phyloP scores from a whole-genome alignment of 306 rosid species.

The Leucaena leucocephala region DNA sequence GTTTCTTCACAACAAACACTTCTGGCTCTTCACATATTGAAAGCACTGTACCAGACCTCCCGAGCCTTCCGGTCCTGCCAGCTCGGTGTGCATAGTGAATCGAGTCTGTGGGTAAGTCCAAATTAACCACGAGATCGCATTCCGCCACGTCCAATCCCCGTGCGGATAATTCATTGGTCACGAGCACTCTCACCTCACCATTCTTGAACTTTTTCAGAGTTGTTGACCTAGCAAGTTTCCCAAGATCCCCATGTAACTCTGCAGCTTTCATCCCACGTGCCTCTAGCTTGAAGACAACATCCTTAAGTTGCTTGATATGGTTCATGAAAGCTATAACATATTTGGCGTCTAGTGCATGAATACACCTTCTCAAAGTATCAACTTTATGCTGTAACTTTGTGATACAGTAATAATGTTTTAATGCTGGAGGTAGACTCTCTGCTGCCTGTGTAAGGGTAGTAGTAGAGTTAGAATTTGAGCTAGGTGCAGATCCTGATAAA shows the following conservation, averaged over 20 bases:
- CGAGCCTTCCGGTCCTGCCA: slow-evolving; percentile 90
- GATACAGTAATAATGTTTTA: slow-evolving; percentile 78
- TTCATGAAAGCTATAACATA: slow-evolving; percentile 94
- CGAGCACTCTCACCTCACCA: slow-evolving; percentile 79
- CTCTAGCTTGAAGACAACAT: slow-evolving; percentile 86
- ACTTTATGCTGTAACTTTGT: slow-evolving; percentile 87
- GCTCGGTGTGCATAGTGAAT: slow-evolving; percentile 95
- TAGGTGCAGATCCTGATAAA: slow-evolving; percentile 44
- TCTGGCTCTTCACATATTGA: slow-evolving; percentile 84
- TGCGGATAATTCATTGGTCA: slow-evolving; percentile 90
- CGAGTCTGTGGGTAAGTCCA: slow-evolving; percentile 87
- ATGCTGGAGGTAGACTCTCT: slow-evolving; percentile 79
- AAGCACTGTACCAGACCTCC: slow-evolving; percentile 83
- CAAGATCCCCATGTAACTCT: slow-evolving; percentile 95
- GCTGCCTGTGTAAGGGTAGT: slow-evolving; percentile 52
- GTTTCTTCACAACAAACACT: slow-evolving; percentile 86
- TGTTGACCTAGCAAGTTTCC: slow-evolving; percentile 91
- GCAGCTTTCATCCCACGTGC: slow-evolving; percentile 84
- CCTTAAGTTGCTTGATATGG: slow-evolving; percentile 86
- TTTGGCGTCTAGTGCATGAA: slow-evolving; percentile 91
- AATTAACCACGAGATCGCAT: slow-evolving; percentile 95
- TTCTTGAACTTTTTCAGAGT: slow-evolving; percentile 82
- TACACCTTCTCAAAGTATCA: slow-evolving; percentile 78
- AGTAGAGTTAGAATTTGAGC: slow-evolving; percentile 38
- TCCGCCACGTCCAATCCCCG: slow-evolving; percentile 95